Evolutionary conservation across 305 asterid genomes (phyloP).

Genomic region (Andrographis paniculata): DNA sequence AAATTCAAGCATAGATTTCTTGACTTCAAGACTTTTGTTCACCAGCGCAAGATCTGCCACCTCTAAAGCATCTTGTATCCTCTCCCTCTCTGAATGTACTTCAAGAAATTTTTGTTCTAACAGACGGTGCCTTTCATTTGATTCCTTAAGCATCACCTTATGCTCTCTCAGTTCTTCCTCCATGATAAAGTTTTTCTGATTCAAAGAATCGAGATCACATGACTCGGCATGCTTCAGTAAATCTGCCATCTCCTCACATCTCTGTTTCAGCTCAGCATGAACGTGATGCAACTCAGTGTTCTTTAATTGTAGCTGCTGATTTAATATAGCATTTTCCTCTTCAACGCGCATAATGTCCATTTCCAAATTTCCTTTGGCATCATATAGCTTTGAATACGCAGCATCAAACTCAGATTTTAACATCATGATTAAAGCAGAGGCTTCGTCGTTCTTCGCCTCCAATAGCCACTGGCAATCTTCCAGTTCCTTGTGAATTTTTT

Average conservation of each 20-base stretch:
- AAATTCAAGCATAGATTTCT: conserved; percentile 20
- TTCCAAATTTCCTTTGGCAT: conserved; percentile 25
- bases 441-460: conserved; percentile 32
- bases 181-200: conserved; percentile 15
- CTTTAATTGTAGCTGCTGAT: conserved; percentile 26
- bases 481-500: conserved; percentile 25
- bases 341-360: conserved; percentile 17
- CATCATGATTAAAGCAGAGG: conserved; percentile 18
- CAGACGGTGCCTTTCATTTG: conserved; percentile 21
- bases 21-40: conserved; percentile 25
- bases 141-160: conserved; percentile 27
- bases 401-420: conserved; percentile 33
- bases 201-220: conserved; percentile 17
- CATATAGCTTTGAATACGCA: conserved; percentile 24
- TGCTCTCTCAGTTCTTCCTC: conserved; percentile 25
- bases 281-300: conserved; percentile 17
- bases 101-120: conserved; percentile 18
- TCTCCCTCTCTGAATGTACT: conserved; percentile 21
- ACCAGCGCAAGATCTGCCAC: conserved; percentile 25
- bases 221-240: conserved; percentile 18
- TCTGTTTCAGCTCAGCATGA: conserved; percentile 27
- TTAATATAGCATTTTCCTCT: conserved; percentile 23
- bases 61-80: conserved; percentile 21
- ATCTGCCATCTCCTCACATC: conserved; percentile 20
- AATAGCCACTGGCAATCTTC: conserved; percentile 22